Percentiles rank a stretch among this genome's conserved stretches.
phyloP scores from a whole-genome alignment of 2,329 filamentous ascomycete species.

The Penicillium rolfsii region DNA sequence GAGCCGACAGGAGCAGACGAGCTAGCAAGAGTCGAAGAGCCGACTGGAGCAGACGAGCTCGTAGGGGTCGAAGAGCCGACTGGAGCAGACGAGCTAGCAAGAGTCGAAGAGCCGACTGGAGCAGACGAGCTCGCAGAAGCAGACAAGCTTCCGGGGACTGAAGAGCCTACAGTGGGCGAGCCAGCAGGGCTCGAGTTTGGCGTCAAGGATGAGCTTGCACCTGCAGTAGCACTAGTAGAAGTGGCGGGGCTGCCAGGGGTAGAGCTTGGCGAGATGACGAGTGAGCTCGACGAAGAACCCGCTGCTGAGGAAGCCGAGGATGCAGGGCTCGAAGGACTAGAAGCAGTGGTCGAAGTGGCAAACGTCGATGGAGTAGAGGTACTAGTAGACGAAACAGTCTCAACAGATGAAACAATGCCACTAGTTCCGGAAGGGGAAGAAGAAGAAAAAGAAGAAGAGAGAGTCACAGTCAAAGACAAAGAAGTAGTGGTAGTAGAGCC shows the following conservation, averaged over 20 bases:
- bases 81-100: not conserved
- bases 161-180: not conserved
- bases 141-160: not conserved
- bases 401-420: constrained; percentile 2
- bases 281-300: constrained; percentile 1
- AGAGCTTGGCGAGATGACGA: not conserved
- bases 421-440: not conserved
- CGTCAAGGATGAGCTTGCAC: not conserved
- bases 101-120: not conserved
- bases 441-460: constrained; percentile 8
- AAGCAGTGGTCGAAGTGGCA: constrained; percentile 11
- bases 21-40: not conserved
- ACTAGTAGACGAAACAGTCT: not conserved
- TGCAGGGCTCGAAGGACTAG: not conserved
- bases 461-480: too few relatives aligned
- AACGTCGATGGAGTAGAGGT: constrained; percentile 18
- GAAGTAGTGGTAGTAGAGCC: too few relatives aligned
- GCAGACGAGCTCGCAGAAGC: too few relatives aligned
- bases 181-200: constrained; percentile 7
- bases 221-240: not conserved
- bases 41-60: not conserved
- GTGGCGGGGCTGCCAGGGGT: not conserved
- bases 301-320: not conserved
- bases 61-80: not conserved
- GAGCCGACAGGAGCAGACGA: not conserved